A percentile compares a stretch with the other conserved stretches of the same genome.
Evolutionary conservation across 768 basidiomycete species (phyloP).

Genomic region (Lyophyllum decastes): DNA sequence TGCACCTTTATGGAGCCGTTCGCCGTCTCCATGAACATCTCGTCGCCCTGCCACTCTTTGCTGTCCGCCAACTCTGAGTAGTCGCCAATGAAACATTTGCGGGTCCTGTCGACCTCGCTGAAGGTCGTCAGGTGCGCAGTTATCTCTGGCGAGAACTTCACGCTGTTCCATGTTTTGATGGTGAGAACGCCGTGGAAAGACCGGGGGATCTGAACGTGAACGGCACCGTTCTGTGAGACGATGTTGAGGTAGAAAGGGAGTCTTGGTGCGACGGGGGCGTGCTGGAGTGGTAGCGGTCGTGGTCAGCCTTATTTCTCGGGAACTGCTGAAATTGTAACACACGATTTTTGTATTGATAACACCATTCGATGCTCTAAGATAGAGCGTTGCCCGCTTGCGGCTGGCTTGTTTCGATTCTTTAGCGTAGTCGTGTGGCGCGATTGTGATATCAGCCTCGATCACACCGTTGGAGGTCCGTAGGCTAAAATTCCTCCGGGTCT

Average conservation of each 20-base stretch:
- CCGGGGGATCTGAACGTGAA: slow-evolving; percentile 39
- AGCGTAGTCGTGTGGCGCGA: slow-evolving; percentile 22
- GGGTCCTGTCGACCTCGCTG: slow-evolving; percentile 29
- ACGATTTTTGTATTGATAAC: slow-evolving; percentile 24
- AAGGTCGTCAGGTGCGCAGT: slow-evolving; percentile 27
- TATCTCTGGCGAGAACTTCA: slow-evolving; percentile 30
- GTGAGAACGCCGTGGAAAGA: slow-evolving; percentile 37
- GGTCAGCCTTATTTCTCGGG: not conserved
- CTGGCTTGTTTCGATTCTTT: not conserved
- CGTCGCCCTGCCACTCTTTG: slow-evolving; percentile 36
- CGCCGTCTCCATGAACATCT: slow-evolving; percentile 29
- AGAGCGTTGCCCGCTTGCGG: slow-evolving; percentile 16
- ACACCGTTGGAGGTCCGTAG: slow-evolving; percentile 32
- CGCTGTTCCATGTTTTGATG: slow-evolving; percentile 25
- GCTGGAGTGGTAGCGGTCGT: slow-evolving; percentile 15
- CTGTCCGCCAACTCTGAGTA: slow-evolving; percentile 19
- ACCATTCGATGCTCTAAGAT: slow-evolving; percentile 28
- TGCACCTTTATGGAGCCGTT: slow-evolving; percentile 36
- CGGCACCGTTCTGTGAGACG: slow-evolving; percentile 27
- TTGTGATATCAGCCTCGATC: slow-evolving; percentile 41
- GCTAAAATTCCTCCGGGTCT: slow-evolving; percentile 38
- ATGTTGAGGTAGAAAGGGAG: slow-evolving; percentile 24
- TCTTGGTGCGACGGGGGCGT: slow-evolving; percentile 17
- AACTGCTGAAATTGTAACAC: slow-evolving; percentile 1
- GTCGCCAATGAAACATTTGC: slow-evolving; percentile 39